Base-by-base conservation (phyloP, 768 basidiomycete genomes). In the Phaffia australis region DNA sequence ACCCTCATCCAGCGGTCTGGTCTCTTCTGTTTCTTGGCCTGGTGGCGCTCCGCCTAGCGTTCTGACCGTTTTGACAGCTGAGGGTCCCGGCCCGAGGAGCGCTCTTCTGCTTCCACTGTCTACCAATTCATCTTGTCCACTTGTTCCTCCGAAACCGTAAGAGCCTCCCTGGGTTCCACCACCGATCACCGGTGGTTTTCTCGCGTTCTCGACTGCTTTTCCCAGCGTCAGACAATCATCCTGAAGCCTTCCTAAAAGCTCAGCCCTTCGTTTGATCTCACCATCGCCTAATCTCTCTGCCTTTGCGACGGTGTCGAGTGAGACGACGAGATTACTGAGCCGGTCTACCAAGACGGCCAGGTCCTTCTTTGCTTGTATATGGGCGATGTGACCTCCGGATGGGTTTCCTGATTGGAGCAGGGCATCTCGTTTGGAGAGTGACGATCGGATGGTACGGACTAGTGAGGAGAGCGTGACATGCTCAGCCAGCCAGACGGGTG, bases 181-280 rank as follows among this genome's bases (percentile, higher is more conserved):
- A 11, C 35, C 35, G 73, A 35, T 64, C 75, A 69, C 50, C 73
- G 71, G 65, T 81, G 80, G 30, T 70, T 52, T 60, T 71, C 58
- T 56, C 59, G 60, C 50, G 60, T 61, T 49, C 14, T 59, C 60
- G 21, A 48, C 59, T 29, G 56, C 54, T n/a, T 66, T 66, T n/a
- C 58, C 50, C 8, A 66, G 25, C 16, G 42, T 60, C 25, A 66
- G 32, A 30, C 65, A 66, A 75, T 97, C 93, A 74, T 92, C 90
- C 77, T 87, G 87, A 71, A 97, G 79, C 66, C 86, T 81, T 63
- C 85, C 87, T 60, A 92, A 84, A 85, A 95, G 85, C 72, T 92
- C 93, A 68, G 86, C 86, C 69, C 94, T 81, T 64, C 94, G 79
- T 77, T 87, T 85, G 72, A 90, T 79, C 80, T 98, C 94, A n/a